Conservation (phyloP, 1,284 basidiomycete genomes). For the Boletus semigastroideus region DNA sequence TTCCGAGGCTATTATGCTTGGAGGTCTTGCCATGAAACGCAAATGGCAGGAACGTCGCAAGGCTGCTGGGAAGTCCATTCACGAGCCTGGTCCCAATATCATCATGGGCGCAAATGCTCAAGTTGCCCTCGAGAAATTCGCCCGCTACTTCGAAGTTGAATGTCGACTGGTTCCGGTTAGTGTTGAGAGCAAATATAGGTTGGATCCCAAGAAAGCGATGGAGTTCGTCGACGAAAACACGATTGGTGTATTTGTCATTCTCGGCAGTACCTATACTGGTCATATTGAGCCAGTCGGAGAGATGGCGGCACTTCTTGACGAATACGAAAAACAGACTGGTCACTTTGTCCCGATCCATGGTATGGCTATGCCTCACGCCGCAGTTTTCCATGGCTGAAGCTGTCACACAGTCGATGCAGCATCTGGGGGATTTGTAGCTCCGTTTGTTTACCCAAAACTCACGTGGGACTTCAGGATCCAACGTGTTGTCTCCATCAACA, state of each 20-base stretch:
- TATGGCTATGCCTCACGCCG: slow-evolving; percentile 34
- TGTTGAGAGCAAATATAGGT: slow-evolving; percentile 74
- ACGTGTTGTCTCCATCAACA: slow-evolving; percentile 87
- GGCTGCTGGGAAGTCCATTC: slow-evolving; percentile 81
- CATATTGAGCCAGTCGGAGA: slow-evolving; percentile 91
- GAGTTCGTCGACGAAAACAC: slow-evolving; percentile 92
- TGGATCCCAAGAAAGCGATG: slow-evolving; percentile 85
- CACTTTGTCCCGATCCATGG: slow-evolving; percentile 82
- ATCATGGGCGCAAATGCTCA: slow-evolving; percentile 85
- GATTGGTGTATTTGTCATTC: slow-evolving; percentile 79
- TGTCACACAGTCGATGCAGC: slow-evolving; percentile 63
- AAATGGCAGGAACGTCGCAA: slow-evolving; percentile 91
- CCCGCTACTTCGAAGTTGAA: slow-evolving; percentile 90
- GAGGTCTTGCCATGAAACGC: slow-evolving; percentile 93
- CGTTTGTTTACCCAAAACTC: slow-evolving; percentile 78
- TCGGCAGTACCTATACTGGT: slow-evolving; percentile 90
- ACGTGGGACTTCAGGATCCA: slow-evolving; percentile 87
- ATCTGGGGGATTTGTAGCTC: slow-evolving; percentile 83
- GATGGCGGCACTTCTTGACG: slow-evolving; percentile 83
- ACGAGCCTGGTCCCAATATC: slow-evolving; percentile 80
- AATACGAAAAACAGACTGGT: slow-evolving; percentile 83
- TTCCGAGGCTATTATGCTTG: slow-evolving; percentile 91
- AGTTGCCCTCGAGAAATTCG: slow-evolving; percentile 88
- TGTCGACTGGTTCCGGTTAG: slow-evolving; percentile 78
- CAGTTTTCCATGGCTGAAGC: neutral